Evolutionary conservation across 495 filamentous ascomycete genomes (phyloP).

Genomic region (Oidiodendron maius): DNA sequence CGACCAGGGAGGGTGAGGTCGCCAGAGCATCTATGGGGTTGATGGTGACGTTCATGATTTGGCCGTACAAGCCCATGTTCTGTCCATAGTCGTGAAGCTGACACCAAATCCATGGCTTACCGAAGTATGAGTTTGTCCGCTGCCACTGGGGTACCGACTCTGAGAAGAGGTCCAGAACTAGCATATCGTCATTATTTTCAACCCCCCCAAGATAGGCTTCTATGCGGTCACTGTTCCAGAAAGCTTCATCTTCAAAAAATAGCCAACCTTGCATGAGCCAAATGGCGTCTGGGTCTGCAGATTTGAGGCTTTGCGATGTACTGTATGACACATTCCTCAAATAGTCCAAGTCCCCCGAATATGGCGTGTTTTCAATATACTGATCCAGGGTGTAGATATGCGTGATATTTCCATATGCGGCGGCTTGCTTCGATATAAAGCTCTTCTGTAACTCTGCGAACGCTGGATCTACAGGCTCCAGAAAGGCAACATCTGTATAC

Average conservation of each 20-base stretch:
- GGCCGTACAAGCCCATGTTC: constrained; percentile 46
- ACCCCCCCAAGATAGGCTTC: constrained; percentile 46
- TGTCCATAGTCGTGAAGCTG: constrained; percentile 45
- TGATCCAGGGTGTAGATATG: constrained; percentile 48
- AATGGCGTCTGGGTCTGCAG: constrained; percentile 40
- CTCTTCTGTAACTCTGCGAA: constrained; percentile 38
- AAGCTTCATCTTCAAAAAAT: constrained; percentile 36
- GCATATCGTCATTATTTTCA: constrained; percentile 36
- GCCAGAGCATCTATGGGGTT: constrained; percentile 38
- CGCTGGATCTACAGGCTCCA: constrained; percentile 43
- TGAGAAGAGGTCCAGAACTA: constrained; percentile 47
- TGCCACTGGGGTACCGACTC: constrained; percentile 46
- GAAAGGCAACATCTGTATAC: constrained; percentile 44
- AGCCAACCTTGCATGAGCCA: constrained; percentile 55
- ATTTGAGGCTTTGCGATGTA: constrained; percentile 40
- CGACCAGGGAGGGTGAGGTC: constrained; percentile 34
- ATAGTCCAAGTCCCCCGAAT: constrained; percentile 39
- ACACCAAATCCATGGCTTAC: constrained; percentile 50
- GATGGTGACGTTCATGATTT: constrained; percentile 41
- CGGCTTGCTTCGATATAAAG: constrained; percentile 43
- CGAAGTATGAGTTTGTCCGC: constrained; percentile 43
- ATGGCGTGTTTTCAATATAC: constrained; percentile 47
- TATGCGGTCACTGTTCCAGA: constrained; percentile 45
- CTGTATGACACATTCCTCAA: constrained; percentile 40
- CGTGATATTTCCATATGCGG: constrained; percentile 43